Evolutionary conservation across 2,329 filamentous ascomycete genomes (phyloP), one percentile per base, ranked within the genome.

Genomic region (Xylaria multiplex): DNA sequence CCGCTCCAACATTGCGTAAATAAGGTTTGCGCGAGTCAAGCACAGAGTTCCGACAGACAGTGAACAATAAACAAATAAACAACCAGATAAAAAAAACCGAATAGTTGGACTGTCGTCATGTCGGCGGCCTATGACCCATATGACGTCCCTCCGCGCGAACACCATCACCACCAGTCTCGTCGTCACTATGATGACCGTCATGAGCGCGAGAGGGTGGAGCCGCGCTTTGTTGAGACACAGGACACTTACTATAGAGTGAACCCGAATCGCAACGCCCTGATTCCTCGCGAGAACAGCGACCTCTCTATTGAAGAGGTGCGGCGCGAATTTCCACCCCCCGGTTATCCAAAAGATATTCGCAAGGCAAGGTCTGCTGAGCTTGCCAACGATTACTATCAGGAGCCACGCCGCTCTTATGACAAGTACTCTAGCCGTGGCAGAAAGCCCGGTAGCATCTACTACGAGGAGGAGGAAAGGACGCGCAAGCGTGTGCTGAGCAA

Each of bases 251-350:
- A 81, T 62, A 81, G 81, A 69, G 77, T 79, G 35, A 78, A 82
- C 57, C 77, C 81, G 35, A 84, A 81, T 58, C 73, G 75, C 40
- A 72, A 53, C 65, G 86, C 88, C 48, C 80, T 90, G 7, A 79
- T 90, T 13, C 85, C 86, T 56, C 89, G 91, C 70, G 90, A 94
- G 76, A 90, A 93, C 74, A 93, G 90, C 78, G 89, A 90, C 52
- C 81, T 90, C 30, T 90, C 90, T 2, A 80, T 96, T 75, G 94
- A 97, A 80, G 92, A 96, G 80, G 88, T 96, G 66, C 88, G 88
- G 70, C 89, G 93, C 71, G 92, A 96, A 72, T 97, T 96, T 74
- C 92, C 92, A 37, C 92, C 93, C 6, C 90, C 90, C 6, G 88
- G 85, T 43, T 81, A 83, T 67, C 77, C 74, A n/a, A 69, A 79